These are phyloP conservation scores for Kurtzmaniella quercitrusa DNA, from an alignment of 1,139 yeast species.

Conservation along the genomic window DNA sequence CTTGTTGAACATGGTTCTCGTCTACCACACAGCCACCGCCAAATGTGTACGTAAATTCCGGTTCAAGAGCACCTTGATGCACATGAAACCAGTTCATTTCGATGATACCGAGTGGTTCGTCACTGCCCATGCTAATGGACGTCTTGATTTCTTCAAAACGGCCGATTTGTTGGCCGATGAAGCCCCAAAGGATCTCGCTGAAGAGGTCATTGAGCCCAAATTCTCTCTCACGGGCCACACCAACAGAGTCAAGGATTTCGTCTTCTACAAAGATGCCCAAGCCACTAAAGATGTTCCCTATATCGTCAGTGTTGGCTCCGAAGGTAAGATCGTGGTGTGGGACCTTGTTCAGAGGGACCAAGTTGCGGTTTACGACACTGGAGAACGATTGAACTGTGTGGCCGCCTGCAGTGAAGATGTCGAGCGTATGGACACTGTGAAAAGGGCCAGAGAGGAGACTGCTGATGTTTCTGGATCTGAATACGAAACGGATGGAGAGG, in stretches of 20 bases:
- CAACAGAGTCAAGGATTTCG: constrained; percentile 75
- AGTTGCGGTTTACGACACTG: constrained; percentile 84
- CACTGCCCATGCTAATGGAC: constrained; percentile 70
- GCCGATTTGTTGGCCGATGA: constrained; percentile 20
- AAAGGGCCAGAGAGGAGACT: constrained; percentile 44
- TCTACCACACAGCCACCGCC: constrained; percentile 66
- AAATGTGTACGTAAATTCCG: constrained; percentile 47
- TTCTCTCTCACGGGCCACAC: constrained; percentile 76
- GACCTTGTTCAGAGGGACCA: constrained; percentile 66
- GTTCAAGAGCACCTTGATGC: constrained; percentile 62
- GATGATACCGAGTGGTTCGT: constrained; percentile 53
- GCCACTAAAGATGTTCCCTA: constrained; percentile 38
- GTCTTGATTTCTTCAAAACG: constrained; percentile 52
- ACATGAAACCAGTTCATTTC: constrained; percentile 48
- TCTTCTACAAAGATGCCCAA: constrained; percentile 42
- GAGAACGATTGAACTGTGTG: constrained; percentile 90
- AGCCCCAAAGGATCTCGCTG: constrained; percentile 18
- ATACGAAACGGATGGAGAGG: constrained; percentile 58
- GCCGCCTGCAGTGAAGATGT: constrained; percentile 72
- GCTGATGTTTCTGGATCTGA: constrained; percentile 54
- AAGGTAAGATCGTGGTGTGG: constrained; percentile 92
- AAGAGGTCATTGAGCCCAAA: constrained; percentile 36
- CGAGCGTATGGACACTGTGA: constrained; percentile 71
- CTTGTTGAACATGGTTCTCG: constrained; percentile 54
- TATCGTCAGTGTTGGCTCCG: constrained; percentile 82